phyloP scores from a whole-genome alignment of 202 grass and related monocot genomes.

The Schoenoplectus triqueter region DNA sequence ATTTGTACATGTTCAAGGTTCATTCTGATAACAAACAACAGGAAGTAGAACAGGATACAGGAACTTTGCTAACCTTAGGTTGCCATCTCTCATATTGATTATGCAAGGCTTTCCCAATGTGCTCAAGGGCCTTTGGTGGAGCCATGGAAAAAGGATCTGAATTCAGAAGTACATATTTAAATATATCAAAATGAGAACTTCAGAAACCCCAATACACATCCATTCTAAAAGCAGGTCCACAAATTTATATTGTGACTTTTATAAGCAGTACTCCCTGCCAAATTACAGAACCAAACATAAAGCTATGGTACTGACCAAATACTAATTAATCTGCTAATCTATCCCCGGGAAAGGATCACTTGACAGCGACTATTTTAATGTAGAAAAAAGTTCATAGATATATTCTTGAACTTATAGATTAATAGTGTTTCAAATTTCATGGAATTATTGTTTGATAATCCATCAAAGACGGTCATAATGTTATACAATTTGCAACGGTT shows the following conservation, averaged over 20 bases:
- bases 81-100: constrained; percentile 97
- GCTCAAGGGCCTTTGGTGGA: constrained; percentile 88
- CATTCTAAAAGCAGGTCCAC: neutral
- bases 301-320: neutral
- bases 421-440: no score
- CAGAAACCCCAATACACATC: neutral
- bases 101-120: constrained; percentile 94
- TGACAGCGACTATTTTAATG: no score
- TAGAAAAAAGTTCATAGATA: no score
- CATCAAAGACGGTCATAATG: no score
- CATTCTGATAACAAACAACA: neutral
- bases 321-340: neutral
- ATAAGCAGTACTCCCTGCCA: neutral
- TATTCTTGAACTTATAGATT: no score
- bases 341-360: neutral
- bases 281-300: constrained; percentile 15
- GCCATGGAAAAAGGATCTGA: constrained; percentile 97
- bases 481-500: no score
- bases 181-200: constrained; percentile 11
- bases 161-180: constrained; percentile 19
- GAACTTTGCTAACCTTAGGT: constrained; percentile 62
- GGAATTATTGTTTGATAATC: no score
- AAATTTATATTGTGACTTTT: neutral
- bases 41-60: constrained; percentile 14
- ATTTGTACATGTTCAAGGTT: constrained; percentile 4